Base-by-base conservation (phyloP, 1,139 yeast genomes). In the Candida sanyaensis region DNA sequence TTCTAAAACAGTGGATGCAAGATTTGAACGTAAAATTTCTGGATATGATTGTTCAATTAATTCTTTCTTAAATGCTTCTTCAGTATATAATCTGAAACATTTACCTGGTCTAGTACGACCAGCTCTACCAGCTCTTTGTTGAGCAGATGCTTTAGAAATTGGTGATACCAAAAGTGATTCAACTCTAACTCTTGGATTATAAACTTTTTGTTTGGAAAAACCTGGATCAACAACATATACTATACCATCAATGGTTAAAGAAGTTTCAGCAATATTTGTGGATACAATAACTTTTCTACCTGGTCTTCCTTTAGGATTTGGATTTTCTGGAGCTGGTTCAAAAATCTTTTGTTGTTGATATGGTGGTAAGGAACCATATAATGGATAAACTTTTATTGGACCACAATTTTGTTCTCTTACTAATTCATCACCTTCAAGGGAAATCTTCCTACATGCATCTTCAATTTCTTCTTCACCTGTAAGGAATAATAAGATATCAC, bases 61-160 rank as follows among this genome's bases (percentile, higher is more conserved):
- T 66, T 93, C 98, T 64, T 90, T 88, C 63, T 91, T 84, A 77
- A 89, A 93, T 1, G 99, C 98, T 61, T 91, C 97, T 64, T 93
- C 98, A 1, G 99, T 93, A 69, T 93, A 93, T 49, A 93, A 77
- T 62, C 99, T 80, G 80, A 92, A 93, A 70, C 98, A 92, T 67
- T 93, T 93, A 64, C 99, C 99, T 7, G 99, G 98, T 63, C 96
- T 82, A 5, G 99, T 93, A 82, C 99, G 95, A 76, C 99, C 99
- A 49, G 99, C 99, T 81, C 99, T 91, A 80, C 99, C 99, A 30
- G 99, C 98, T 71, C 99, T 83, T 70, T 93, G 99, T 68, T 92
- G 97, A 1, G 99, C 97, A 46, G 96, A 85, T 0, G 99, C 99
- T 68, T 91, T 93, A 12, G 98, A 92, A 54, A 93, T 92, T 41